Evolutionary conservation across 495 filamentous ascomycete genomes (phyloP), one percentile per base, ranked within the genome.

Genomic region (Opeltia flavorubescens): DNA sequence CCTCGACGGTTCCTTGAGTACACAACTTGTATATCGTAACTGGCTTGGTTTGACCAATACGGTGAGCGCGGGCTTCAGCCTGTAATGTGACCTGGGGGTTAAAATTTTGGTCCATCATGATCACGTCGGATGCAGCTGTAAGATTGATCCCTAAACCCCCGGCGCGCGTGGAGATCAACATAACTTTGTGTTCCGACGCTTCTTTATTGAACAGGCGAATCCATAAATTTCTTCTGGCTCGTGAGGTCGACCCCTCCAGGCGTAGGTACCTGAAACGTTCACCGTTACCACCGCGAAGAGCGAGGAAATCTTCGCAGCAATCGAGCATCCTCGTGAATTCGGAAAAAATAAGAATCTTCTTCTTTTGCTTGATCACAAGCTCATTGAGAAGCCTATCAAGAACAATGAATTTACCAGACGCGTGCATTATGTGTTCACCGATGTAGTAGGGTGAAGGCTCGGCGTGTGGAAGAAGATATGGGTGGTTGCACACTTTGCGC

Each of bases 91-190:
- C 64, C 50, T 81, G 78, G 0, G 79, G 80, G 33, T 83, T 83
- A 76, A 76, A 83, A 49, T 83, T 77, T 12, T 75, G 69, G 33
- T 84, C 80, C 3, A 82, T 56, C 52, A 84, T 77, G 13, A 83
- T 63, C 1, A 82, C 75, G 44, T 75, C 73, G 4, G 69, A 74
- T 0, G 78, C 76, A 27, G 70, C 64, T 3, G 74, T 70, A 0
- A 83, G 59, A 49, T 81, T 84, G 31, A 83, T 68, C 4, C 79
- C 80, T 15, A 83, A 61, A 0, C 80, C 77, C 20, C 80, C 79
- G 20, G 80, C 77, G 29, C 74, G 61, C 6, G 76, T 81, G 0
- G 77, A 79, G 36, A 84, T 71, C 2, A 84, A 55, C 66, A 84
- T 81, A 7, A 82, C 65, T 53, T 67, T 69, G 52, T 74, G 75